Percentiles rank a stretch among this genome's conserved stretches.
These are phyloP conservation scores for Stylosanthes scabra DNA, from an alignment of 331 rosid species.

Conservation along the genomic window DNA sequence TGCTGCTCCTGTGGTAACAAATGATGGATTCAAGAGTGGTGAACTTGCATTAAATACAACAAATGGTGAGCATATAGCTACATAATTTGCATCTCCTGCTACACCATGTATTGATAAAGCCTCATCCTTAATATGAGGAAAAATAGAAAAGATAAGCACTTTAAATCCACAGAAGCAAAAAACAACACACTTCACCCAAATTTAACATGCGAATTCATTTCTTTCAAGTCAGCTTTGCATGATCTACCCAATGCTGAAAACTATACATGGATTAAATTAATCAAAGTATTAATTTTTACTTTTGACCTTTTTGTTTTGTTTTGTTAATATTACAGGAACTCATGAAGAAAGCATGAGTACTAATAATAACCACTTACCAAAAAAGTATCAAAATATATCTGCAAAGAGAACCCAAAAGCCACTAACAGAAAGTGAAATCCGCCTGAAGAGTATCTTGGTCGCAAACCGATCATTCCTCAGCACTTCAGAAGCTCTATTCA, in stretches of 20 bases:
- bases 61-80: constrained; percentile 7
- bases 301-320: not conserved
- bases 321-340: constrained; percentile 52
- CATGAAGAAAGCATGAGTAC: constrained; percentile 38
- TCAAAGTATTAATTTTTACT: constrained; percentile 6
- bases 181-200: constrained; percentile 1
- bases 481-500: constrained; percentile 89
- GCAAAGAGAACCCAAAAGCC: constrained; percentile 49
- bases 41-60: constrained; percentile 38
- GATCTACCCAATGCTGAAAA: not conserved
- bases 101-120: not conserved
- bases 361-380: constrained; percentile 24
- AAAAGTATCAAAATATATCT: constrained; percentile 34
- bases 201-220: not conserved
- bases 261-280: constrained; percentile 21
- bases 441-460: constrained; percentile 70
- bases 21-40: constrained; percentile 47
- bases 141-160: not conserved
- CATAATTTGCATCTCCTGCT: not conserved
- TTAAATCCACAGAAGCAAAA: not conserved
- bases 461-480: constrained; percentile 72
- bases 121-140: not conserved
- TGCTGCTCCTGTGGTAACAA: constrained; percentile 33
- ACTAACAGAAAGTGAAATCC: constrained; percentile 69
- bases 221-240: not conserved